These are phyloP conservation scores for Mucor irregularis DNA, from an alignment of 371 early-diverging fungal species.

Conservation along the genomic window DNA sequence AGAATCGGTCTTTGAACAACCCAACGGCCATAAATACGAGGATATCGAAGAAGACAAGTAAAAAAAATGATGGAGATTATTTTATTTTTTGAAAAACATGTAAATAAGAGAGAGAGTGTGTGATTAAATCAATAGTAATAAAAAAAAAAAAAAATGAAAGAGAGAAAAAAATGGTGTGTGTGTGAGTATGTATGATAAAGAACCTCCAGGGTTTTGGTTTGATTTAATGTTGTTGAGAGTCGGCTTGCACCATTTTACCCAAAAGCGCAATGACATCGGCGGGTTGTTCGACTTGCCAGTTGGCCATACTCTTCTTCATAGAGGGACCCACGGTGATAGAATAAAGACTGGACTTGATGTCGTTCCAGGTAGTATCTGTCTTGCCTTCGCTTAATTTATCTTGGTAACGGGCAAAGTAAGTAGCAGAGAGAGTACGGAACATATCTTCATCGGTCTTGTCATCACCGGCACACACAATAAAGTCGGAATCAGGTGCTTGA, in stretches of 20 bases:
- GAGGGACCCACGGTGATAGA: slow-evolving; percentile 75
- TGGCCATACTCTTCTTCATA: slow-evolving; percentile 79
- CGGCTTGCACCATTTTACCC: slow-evolving; percentile 19
- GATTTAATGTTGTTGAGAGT: background rate
- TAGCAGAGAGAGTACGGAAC: slow-evolving; percentile 61
- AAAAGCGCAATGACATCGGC: slow-evolving; percentile 49
- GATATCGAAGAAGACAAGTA: slow-evolving; percentile 3
- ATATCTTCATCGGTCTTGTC: slow-evolving; percentile 98
- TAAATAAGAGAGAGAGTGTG: too few species aligned
- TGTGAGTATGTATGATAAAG: background rate
- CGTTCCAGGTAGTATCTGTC: slow-evolving; percentile 7
- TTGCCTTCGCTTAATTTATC: slow-evolving; percentile 3
- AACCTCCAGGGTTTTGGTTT: slow-evolving; percentile 7
- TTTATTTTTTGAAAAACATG: too few species aligned
- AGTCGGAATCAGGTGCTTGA: slow-evolving; percentile 68
- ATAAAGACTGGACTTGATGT: slow-evolving; percentile 8
- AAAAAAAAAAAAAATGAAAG: slow-evolving; percentile 1
- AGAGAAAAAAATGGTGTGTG: background rate
- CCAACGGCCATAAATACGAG: slow-evolving; percentile 11
- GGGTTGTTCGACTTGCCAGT: slow-evolving; percentile 72
- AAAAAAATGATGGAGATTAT: background rate
- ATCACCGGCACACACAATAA: slow-evolving; percentile 95
- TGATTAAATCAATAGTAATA: too few species aligned
- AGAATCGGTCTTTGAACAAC: slow-evolving; percentile 41
- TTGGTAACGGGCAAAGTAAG: slow-evolving; percentile 19